Evolutionary conservation across 192 early-diverging fungal species (phyloP).

Genomic region (Backusella morwellensis): DNA sequence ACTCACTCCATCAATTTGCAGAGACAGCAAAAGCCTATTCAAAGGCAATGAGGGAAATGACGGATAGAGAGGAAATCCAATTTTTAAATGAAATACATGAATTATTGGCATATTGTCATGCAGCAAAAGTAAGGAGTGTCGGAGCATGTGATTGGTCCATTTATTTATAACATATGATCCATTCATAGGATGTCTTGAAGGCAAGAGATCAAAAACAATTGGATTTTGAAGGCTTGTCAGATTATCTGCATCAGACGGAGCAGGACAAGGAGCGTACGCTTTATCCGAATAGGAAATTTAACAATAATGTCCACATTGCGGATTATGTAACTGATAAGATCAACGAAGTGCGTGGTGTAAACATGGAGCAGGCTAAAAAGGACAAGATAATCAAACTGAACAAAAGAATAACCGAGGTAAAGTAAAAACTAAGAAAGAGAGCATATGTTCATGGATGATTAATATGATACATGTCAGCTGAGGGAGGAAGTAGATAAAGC

Average conservation of each 20-base stretch:
- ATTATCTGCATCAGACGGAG: conserved; percentile 69
- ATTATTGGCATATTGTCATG: conserved; percentile 79
- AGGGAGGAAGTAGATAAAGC: conserved; percentile 78
- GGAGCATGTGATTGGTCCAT: neutral
- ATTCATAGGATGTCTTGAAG: conserved; percentile 64
- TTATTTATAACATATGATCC: neutral
- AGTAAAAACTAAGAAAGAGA: neutral
- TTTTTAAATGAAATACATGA: conserved; percentile 83
- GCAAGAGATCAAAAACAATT: conserved; percentile 94
- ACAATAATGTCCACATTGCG: conserved; percentile 52
- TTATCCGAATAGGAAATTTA: conserved; percentile 59
- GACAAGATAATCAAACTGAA: conserved; percentile 77
- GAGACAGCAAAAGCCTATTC: conserved; percentile 71
- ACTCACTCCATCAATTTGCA: conserved; percentile 72
- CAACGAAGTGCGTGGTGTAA: conserved; percentile 85
- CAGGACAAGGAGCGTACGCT: conserved; percentile 72
- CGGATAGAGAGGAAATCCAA: conserved; percentile 58
- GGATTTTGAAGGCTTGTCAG: conserved; percentile 87
- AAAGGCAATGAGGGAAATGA: conserved; percentile 67
- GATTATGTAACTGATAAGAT: conserved; percentile 86
- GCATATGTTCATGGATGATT: neutral
- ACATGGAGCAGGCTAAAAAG: conserved; percentile 78
- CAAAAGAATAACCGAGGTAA: conserved; percentile 66
- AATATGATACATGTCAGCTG: conserved; percentile 53
- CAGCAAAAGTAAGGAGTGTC: conserved; percentile 59